These are phyloP conservation scores for Cyberlindnera japonica DNA, from an alignment of 805 yeast genomes.

Conservation along the genomic window DNA sequence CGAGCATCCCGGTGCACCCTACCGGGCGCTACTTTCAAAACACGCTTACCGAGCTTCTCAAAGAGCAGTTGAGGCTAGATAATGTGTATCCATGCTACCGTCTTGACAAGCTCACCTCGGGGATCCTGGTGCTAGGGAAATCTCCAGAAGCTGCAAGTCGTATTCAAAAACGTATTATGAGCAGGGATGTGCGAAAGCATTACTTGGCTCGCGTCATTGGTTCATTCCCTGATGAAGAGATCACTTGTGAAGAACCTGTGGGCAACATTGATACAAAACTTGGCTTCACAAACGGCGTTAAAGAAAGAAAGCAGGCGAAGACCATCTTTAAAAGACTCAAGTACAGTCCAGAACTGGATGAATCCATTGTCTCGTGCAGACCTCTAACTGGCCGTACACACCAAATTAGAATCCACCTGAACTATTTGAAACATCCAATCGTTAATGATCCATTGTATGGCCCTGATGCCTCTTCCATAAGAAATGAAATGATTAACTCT, in stretches of 20 bases:
- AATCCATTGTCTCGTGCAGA: conserved; percentile 64
- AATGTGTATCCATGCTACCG: conserved; percentile 62
- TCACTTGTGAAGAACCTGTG: conserved; percentile 66
- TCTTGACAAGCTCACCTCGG: conserved; percentile 87
- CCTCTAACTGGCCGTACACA: conserved; percentile 95
- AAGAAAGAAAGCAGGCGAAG: conserved; percentile 57
- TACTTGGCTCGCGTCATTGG: conserved; percentile 89
- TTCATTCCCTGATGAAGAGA: conserved; percentile 60
- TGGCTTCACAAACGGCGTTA: conserved; percentile 46
- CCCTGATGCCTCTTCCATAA: conserved; percentile 13
- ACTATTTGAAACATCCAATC: conserved; percentile 80
- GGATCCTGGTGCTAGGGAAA: conserved; percentile 66
- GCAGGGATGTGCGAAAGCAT: conserved; percentile 70
- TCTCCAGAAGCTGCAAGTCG: conserved; percentile 32
- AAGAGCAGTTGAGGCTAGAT: conserved; percentile 51
- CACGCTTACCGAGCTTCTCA: conserved; percentile 74
- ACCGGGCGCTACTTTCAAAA: conserved; percentile 79
- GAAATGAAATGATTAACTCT: conserved; percentile 13
- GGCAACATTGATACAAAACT: conserved; percentile 67
- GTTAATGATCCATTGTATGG: conserved; percentile 81
- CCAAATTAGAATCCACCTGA: conserved; percentile 91
- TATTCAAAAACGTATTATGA: conserved; percentile 57
- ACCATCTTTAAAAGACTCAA: conserved; percentile 50
- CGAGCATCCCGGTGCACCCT: conserved; percentile 95
- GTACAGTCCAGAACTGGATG: conserved; percentile 26